Conservation (phyloP, 139 green algal species). For the Chara braunii region DNA sequence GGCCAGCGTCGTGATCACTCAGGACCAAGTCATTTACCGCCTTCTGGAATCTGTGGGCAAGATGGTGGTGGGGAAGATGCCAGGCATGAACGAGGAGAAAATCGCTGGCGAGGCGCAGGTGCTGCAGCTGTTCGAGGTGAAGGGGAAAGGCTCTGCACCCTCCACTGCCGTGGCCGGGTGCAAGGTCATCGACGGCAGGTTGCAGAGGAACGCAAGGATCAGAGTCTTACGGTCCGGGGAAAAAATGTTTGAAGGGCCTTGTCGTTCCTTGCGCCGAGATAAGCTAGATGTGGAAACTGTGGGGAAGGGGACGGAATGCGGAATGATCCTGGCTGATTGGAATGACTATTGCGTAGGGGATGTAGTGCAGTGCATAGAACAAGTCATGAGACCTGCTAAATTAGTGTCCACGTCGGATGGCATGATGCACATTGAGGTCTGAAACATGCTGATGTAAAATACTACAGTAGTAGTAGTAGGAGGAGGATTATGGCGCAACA, state of each 20-base stretch:
- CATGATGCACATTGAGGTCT: constrained; percentile 14
- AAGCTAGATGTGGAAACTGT: constrained; percentile 27
- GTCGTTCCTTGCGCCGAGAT: constrained; percentile 8
- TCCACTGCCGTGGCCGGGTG: no score
- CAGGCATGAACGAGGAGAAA: neutral
- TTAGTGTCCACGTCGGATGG: constrained; percentile 18
- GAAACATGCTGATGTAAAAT: no score
- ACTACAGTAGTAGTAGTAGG: no score
- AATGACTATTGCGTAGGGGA: constrained; percentile 18
- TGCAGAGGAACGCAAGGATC: constrained; percentile 1
- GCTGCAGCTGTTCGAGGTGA: constrained; percentile 30
- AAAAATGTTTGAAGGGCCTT: constrained; percentile 12
- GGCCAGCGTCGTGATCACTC: no score
- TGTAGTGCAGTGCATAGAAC: constrained; percentile 19
- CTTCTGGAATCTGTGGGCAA: constrained; percentile 24
- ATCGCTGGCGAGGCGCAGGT: constrained; percentile 23
- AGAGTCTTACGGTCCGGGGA: constrained; percentile 13
- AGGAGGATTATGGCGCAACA: no score
- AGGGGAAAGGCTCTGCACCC: constrained; percentile 12
- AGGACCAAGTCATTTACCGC: constrained; percentile 33
- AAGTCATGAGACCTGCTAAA: constrained; percentile 6
- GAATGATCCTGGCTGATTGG: constrained; percentile 27
- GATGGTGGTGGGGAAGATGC: neutral
- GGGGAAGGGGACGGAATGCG: constrained; percentile 14
- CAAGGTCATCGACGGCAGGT: constrained; percentile 14